Conservation (phyloP, 1,139 yeast genomes). For the Taiozyma sp. region DNA sequence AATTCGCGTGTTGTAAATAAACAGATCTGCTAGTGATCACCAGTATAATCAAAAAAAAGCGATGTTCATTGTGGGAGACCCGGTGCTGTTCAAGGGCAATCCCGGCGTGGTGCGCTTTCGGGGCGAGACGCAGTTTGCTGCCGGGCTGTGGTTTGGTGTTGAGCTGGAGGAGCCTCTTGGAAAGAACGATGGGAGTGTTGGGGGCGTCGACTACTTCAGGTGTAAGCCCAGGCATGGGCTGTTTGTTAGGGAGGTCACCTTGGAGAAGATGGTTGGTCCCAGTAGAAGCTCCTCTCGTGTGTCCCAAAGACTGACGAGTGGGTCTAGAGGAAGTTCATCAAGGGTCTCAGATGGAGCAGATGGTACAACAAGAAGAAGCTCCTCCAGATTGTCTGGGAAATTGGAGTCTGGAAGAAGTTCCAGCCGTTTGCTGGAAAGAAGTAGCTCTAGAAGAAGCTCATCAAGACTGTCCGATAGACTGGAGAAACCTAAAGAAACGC, state of each 20-base stretch:
- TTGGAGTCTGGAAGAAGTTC: conserved; percentile 2
- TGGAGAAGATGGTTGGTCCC: background rate
- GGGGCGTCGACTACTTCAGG: conserved; percentile 58
- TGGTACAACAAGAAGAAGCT: background rate
- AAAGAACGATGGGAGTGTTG: conserved; percentile 73
- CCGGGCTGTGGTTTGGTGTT: conserved; percentile 76
- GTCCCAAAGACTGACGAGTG: background rate
- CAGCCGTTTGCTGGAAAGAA: background rate
- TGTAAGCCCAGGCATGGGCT: conserved; percentile 49
- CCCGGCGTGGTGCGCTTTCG: conserved; percentile 42
- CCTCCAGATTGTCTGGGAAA: background rate
- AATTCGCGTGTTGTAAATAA: background rate
- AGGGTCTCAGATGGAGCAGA: background rate
- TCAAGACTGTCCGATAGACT: background rate
- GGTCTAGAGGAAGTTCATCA: conserved; percentile 1
- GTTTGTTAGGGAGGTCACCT: conserved; percentile 39
- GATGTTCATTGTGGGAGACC: conserved; percentile 32
- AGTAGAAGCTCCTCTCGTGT: background rate
- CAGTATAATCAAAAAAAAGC: background rate
- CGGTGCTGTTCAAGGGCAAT: conserved; percentile 37
- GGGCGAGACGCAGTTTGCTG: conserved; percentile 54
- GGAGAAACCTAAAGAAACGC: background rate
- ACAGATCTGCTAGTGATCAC: background rate
- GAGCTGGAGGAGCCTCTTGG: conserved; percentile 62
- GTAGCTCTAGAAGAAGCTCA: background rate